phyloP scores from a whole-genome alignment of 495 filamentous ascomycete genomes.

The Aspergillus nanangensis region DNA sequence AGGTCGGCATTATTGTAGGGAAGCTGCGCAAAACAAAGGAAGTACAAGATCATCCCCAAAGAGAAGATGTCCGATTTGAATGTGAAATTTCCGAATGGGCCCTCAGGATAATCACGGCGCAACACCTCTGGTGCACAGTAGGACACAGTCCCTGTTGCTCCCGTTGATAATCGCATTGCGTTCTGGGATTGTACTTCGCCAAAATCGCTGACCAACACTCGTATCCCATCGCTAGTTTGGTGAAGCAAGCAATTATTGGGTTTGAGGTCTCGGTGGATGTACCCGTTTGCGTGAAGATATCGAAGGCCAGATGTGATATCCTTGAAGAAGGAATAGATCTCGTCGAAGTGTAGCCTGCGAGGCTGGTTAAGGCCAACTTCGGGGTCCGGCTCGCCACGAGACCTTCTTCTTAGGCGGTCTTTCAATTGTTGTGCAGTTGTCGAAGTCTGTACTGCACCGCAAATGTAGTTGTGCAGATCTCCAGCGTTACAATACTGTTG shows the following conservation, averaged over 20 bases:
- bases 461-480: constrained; percentile 83
- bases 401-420: constrained; percentile 74
- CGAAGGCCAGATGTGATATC: constrained; percentile 90
- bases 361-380: constrained; percentile 45
- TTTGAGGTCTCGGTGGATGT: constrained; percentile 94
- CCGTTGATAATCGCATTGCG: constrained; percentile 76
- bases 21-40: constrained; percentile 88
- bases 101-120: constrained; percentile 57
- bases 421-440: constrained; percentile 79
- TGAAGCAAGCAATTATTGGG: constrained; percentile 94
- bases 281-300: constrained; percentile 87
- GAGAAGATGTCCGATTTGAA: constrained; percentile 97
- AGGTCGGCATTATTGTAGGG: constrained; percentile 81
- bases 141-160: constrained; percentile 92
- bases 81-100: constrained; percentile 84
- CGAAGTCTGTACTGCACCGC: constrained; percentile 56
- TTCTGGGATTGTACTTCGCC: constrained; percentile 88
- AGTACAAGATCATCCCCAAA: constrained; percentile 95
- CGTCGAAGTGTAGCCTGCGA: constrained; percentile 73
- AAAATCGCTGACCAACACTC: constrained; percentile 92
- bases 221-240: constrained; percentile 60
- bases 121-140: constrained; percentile 97
- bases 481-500: constrained; percentile 96
- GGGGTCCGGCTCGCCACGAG: constrained; percentile 56
- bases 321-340: constrained; percentile 95